Conservation (phyloP, 2,329 filamentous ascomycete species). For the Phialophora macrospora region DNA sequence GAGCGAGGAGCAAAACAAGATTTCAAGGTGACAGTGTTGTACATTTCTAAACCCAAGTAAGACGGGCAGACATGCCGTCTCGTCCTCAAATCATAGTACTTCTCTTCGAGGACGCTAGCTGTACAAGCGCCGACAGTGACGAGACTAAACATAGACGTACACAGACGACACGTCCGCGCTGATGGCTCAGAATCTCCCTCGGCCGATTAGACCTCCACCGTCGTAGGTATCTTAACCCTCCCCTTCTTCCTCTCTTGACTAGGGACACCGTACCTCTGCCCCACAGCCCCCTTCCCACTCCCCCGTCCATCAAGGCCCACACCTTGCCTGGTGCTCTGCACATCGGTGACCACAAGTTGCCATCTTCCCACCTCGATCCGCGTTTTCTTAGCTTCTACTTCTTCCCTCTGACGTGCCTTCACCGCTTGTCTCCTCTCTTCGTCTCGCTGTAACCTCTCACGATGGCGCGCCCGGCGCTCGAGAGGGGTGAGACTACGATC, state of each 20-base stretch:
- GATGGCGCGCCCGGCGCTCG: constrained; percentile 50
- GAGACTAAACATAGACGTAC: not conserved
- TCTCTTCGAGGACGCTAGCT: not conserved
- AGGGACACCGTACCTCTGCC: constrained; percentile 66
- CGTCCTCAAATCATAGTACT: not conserved
- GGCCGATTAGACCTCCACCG: constrained; percentile 54
- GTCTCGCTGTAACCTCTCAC: constrained; percentile 50
- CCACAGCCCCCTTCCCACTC: constrained; percentile 54
- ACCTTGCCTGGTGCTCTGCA: constrained; percentile 58
- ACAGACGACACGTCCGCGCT: not conserved
- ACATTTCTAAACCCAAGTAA: not conserved
- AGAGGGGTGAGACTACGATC: constrained; percentile 45
- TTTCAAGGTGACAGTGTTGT: not conserved
- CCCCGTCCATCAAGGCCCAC: constrained; percentile 61
- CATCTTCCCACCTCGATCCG: constrained; percentile 56
- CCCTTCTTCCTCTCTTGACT: constrained; percentile 67
- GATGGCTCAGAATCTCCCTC: not conserved
- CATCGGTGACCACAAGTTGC: constrained; percentile 65
- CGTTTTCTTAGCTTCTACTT: constrained; percentile 44
- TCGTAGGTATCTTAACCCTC: constrained; percentile 66
- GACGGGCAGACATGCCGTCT: not conserved
- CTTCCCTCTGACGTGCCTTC: constrained; percentile 50
- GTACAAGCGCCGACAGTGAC: not conserved
- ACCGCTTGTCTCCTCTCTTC: constrained; percentile 50
- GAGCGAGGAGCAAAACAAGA: not conserved